phyloP scores from a whole-genome alignment of 1,139 yeast genomes.

The Nadsonia commutata region DNA sequence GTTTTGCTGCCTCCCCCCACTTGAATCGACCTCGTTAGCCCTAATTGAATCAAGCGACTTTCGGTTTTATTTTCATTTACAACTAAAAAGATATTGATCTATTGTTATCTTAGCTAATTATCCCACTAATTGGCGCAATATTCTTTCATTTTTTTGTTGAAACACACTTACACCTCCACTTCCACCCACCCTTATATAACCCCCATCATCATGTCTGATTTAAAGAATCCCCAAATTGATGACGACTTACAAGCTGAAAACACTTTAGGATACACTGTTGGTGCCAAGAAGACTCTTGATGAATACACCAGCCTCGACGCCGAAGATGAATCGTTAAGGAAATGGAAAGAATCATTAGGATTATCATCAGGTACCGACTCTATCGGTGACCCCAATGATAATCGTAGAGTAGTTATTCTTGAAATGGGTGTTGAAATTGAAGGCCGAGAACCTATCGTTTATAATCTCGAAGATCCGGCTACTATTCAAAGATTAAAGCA shows the following conservation, averaged over 20 bases:
- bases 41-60: too few species aligned
- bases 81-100: too few species aligned
- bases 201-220: not conserved
- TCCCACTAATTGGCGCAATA: too few species aligned
- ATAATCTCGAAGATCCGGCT: conserved; percentile 42
- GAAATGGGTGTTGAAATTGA: conserved; percentile 62
- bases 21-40: too few species aligned
- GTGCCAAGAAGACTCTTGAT: conserved; percentile 72
- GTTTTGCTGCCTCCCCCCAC: too few species aligned
- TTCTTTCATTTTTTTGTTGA: too few species aligned
- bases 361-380: conserved; percentile 31
- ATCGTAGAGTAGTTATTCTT: conserved; percentile 61
- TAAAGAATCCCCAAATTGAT: not conserved
- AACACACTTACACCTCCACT: too few species aligned
- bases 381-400: conserved; percentile 43
- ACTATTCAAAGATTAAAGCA: conserved; percentile 28
- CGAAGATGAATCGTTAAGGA: conserved; percentile 78
- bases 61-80: too few species aligned
- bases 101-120: too few species aligned
- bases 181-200: too few species aligned
- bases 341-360: conserved; percentile 89
- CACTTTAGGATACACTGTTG: conserved; percentile 39
- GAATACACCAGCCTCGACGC: conserved; percentile 75
- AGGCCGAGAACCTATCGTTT: conserved; percentile 31
- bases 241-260: conserved; percentile 1